Evolutionary conservation across 768 basidiomycete species (phyloP), one percentile per base, ranked within the genome.

Genomic region (Kwoniella sp.): DNA sequence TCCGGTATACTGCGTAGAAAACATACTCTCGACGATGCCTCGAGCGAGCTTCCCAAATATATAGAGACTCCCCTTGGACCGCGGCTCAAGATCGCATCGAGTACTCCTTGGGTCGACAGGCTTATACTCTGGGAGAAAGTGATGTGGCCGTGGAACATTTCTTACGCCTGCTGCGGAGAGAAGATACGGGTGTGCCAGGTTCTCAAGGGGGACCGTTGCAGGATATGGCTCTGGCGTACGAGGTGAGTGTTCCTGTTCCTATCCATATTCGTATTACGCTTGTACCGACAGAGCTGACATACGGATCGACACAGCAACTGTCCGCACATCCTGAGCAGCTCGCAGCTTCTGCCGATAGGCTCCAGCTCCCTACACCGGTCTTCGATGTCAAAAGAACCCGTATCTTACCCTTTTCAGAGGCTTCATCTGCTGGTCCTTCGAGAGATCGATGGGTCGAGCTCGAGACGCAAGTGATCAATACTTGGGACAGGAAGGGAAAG

Each of bases 51-150:
- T 65, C 80, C 0, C 49, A 73, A 21, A 67, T 81, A 21, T 82
- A 80, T 60, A 67, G 74, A 0, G 52, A 65, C n/a, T 65, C 71
- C 6, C 71, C 73, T 0, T 83, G 81, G 80, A 63, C 61, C 5
- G 69, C 75, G 0, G 74, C 79, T n/a, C 76, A 77, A 49, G 70
- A 76, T 30, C 69, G 79, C 57, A 69, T 82, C 6, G 79, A 82
- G 37, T 81, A 82, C 50, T 72, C 79, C 1, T 75, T 83, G 4
- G 95, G 91, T 33, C 84, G 94, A 44, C 81, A 98, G 65, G 82
- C 92, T 40, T 98, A 96, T 77, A 92, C 91, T 0, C 88, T 90
- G n/a, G 93, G 94, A 12, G 87, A 94, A 72, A 85, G 89, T 26
- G 83, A 84, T 50, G 86, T 84, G 7, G 92, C 95, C 8, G 87